Conservation (phyloP, 352 stramenopile genomes). For the Globisporangium paddicum region DNA sequence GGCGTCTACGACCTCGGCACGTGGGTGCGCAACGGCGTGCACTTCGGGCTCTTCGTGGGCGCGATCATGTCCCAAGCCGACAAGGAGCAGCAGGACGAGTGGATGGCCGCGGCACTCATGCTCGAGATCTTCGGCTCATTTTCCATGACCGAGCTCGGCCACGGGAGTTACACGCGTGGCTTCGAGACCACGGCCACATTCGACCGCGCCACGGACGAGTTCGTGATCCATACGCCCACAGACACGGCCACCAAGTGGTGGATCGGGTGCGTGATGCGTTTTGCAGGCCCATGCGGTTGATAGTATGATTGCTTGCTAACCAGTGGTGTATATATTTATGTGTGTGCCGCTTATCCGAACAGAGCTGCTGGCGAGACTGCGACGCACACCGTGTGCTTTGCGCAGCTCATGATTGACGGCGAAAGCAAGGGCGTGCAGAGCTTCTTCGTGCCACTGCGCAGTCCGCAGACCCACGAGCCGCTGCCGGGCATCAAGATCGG, state of each 20-base stretch:
- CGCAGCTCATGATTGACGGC: not conserved
- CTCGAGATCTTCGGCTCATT: constrained; percentile 85
- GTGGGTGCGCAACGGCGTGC: constrained; percentile 75
- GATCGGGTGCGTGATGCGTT: constrained; percentile 17
- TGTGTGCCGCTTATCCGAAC: not conserved
- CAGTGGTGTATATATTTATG: not conserved
- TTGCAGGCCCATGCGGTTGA: not conserved
- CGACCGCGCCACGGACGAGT: constrained; percentile 85
- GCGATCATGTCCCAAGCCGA: constrained; percentile 70
- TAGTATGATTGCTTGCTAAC: not conserved
- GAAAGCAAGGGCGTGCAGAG: constrained; percentile 84
- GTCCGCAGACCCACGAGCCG: constrained; percentile 65
- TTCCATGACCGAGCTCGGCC: constrained; percentile 91
- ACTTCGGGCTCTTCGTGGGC: constrained; percentile 81
- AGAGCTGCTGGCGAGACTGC: not conserved
- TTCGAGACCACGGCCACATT: constrained; percentile 97
- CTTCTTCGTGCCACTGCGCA: constrained; percentile 93
- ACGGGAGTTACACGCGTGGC: constrained; percentile 80
- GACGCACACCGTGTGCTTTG: not conserved
- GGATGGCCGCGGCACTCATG: constrained; percentile 66
- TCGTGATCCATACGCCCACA: constrained; percentile 94
- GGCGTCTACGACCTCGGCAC: constrained; percentile 60
- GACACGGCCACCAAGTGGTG: constrained; percentile 96
- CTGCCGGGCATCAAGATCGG: constrained; percentile 53
- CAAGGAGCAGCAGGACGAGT: constrained; percentile 80